These are phyloP conservation scores for Saccharomycopsis microspora DNA, from an alignment of 805 yeast genomes.

Conservation along the genomic window DNA sequence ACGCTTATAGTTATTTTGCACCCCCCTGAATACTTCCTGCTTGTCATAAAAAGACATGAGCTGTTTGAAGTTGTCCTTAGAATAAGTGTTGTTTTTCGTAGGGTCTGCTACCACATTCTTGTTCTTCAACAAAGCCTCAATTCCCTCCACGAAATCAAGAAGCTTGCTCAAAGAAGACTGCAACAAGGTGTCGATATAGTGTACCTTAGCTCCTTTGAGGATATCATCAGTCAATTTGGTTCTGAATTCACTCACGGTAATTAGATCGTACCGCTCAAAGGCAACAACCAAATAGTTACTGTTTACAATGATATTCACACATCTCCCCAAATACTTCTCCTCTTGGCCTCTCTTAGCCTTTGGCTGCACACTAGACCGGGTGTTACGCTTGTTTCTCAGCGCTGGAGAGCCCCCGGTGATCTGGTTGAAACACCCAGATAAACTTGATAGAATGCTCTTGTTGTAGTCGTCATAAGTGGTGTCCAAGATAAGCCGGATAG, in stretches of 20 bases:
- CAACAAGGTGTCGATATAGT: constrained; percentile 36
- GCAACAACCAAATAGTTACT: constrained; percentile 40
- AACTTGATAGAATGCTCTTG: constrained; percentile 21
- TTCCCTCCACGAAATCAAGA: constrained; percentile 51
- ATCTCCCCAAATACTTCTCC: constrained; percentile 23
- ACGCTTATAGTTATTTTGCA: constrained; percentile 42
- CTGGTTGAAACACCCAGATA: constrained; percentile 19
- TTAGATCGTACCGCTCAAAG: constrained; percentile 18
- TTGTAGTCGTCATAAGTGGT: constrained; percentile 19
- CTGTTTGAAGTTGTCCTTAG: constrained; percentile 44
- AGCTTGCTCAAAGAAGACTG: constrained; percentile 55
- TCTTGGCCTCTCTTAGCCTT: constrained; percentile 11
- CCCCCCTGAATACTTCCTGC: constrained; percentile 43
- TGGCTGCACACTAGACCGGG: constrained; percentile 13
- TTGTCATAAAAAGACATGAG: constrained; percentile 46
- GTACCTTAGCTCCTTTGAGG: constrained; percentile 21
- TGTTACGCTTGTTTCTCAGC: neutral
- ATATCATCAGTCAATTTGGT: constrained; percentile 19
- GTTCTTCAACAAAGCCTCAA: constrained; percentile 37
- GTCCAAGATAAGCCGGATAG: constrained; percentile 11
- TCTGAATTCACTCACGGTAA: constrained; percentile 18
- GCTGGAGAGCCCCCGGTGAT: constrained; percentile 18
- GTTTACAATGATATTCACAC: constrained; percentile 40
- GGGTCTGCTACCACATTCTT: constrained; percentile 27
- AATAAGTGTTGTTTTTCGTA: constrained; percentile 52